Percentiles rank a stretch among this genome's conserved stretches.
phyloP scores from a whole-genome alignment of 176 grass and related monocot species.

The Juncus inflexus region DNA sequence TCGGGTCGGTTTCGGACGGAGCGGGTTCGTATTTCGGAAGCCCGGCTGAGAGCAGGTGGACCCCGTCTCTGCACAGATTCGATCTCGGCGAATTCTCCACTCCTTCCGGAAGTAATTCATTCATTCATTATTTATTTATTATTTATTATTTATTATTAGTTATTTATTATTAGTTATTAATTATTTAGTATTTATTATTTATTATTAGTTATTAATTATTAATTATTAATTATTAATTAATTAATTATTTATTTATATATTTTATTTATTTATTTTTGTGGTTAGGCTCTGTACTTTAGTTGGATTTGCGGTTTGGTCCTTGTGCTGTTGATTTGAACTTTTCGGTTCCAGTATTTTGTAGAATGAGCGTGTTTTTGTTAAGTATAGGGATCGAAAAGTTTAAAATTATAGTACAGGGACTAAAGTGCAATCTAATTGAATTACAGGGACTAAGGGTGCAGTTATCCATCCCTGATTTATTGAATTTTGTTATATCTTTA shows the following conservation, averaged over 20 bases:
- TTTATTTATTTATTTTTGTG: not conserved
- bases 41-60: slow-evolving; percentile 83
- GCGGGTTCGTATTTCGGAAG: slow-evolving; percentile 88
- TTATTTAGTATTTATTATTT: not conserved
- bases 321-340: no score
- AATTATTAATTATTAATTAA: not conserved
- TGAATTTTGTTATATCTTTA: slow-evolving; percentile 15
- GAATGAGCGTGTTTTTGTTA: no score
- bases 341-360: no score
- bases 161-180: no score
- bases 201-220: not conserved
- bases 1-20: slow-evolving; percentile 60
- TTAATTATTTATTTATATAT: not conserved
- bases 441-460: no score
- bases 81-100: slow-evolving; percentile 87
- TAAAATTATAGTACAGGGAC: no score
- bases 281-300: no score
- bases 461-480: not conserved
- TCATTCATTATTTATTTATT: slow-evolving; percentile 26
- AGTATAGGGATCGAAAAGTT: no score
- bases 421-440: no score
- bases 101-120: slow-evolving; percentile 60
- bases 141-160: not conserved
- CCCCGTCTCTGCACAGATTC: slow-evolving; percentile 75
- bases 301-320: no score